Evolutionary conservation across 1,284 basidiomycete species (phyloP).

Genomic region (Stereum hirsutum): DNA sequence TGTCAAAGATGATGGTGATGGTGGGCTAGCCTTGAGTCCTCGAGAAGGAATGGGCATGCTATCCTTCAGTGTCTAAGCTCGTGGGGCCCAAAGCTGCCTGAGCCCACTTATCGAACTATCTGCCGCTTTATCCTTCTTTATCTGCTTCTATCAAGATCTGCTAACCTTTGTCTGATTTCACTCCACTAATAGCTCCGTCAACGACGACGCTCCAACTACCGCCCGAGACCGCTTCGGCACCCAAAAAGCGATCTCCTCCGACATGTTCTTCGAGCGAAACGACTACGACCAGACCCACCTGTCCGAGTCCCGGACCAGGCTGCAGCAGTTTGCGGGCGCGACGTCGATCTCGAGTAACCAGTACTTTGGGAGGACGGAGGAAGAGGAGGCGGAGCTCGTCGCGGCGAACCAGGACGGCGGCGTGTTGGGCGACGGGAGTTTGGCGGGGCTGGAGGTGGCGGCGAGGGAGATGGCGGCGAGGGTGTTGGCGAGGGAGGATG

Average conservation of each 20-base stretch:
- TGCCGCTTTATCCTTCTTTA: background rate
- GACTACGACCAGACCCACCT: conserved; percentile 73
- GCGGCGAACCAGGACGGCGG: conserved; percentile 34
- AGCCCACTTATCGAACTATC: no score
- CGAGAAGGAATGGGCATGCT: no score
- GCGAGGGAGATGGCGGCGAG: conserved; percentile 75
- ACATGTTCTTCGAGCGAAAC: conserved; percentile 95
- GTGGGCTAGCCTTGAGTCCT: no score
- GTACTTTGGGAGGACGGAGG: conserved; percentile 92
- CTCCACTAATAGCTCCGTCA: background rate
- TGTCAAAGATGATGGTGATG: background rate
- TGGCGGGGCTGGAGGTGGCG: conserved; percentile 67
- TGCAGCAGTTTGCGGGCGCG: conserved; percentile 86
- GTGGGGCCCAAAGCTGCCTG: no score
- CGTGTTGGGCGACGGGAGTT: conserved; percentile 57
- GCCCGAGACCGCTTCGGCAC: conserved; percentile 88
- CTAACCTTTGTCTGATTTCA: background rate
- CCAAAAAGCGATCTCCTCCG: conserved; percentile 95
- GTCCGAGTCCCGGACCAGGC: conserved; percentile 73
- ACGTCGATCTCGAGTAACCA: conserved; percentile 92
- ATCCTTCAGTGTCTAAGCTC: no score
- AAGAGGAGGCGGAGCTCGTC: conserved; percentile 68
- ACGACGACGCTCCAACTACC: conserved; percentile 64
- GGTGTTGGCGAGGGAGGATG: conserved; percentile 84
- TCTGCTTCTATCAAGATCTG: background rate